Base-by-base conservation (phyloP, 1,284 basidiomycete genomes). In the Schizophyllum commune region DNA sequence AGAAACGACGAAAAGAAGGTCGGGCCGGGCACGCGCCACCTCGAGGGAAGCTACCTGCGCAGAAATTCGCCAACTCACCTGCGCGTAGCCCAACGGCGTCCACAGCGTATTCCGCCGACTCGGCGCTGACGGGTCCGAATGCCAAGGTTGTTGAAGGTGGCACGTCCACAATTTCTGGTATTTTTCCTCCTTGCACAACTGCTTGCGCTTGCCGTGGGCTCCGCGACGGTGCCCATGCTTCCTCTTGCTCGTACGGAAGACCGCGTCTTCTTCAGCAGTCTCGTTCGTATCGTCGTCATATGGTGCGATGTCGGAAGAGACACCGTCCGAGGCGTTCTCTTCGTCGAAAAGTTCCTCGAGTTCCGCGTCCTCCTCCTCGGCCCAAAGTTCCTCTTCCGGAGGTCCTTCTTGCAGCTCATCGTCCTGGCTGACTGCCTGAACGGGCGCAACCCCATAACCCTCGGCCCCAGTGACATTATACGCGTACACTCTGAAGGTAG, bases 401-500 rank as follows among this genome's bases (percentile, higher is more conserved):
- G 27, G 27, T 27, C 27, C 27, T 27, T 47, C 39, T 11, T 47
- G 13, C 13, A 47, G 13, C 39, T 11, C 17, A 17, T 47, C 39
- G 13, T 47, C 39, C 17, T 47, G 13, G 17, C 13, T 8, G 8
- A 47, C 39, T 17, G 39, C 39, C 39, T 47, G 9, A 11, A 47
- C 39, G 13, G 39, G 13, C 13, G 39, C 39, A 17, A 47, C 39
- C 2, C 39, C 17, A 11, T 15, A 21, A 13, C 27, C 53, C 11
- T 20, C 53, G 20, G 69, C 72, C 13, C 79, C 82, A 1, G 86
- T 85, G 33, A 84, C 76, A 69, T 93, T 94, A 78, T 92, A 92
- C 67, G 84, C 83, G 77, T 87, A 96, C 2, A 96, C 80, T 64
- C 94, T 79, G 66, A 96, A 86, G 9, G 88, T 83, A 1, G 95